phyloP scores from a whole-genome alignment of 371 early-diverging fungal species.

The Caulochytrium protostelioides region DNA sequence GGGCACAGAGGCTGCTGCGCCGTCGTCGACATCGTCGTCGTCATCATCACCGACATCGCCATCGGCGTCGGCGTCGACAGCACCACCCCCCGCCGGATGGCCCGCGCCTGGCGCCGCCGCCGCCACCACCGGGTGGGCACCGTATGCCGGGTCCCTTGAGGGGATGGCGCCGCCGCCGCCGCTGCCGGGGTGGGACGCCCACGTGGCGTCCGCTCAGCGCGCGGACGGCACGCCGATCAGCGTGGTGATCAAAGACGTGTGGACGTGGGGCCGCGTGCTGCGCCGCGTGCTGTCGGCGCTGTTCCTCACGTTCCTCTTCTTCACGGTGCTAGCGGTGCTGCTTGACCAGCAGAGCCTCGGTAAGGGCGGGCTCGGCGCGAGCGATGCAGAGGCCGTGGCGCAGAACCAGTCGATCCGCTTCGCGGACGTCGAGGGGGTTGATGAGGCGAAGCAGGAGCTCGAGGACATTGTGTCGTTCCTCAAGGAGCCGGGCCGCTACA shows the following conservation, averaged over 20 bases:
- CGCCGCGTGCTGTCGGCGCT: neutral
- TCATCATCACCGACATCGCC: neutral
- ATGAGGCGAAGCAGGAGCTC: conserved; percentile 89
- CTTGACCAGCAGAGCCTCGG: neutral
- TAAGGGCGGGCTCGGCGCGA: conserved; percentile 8
- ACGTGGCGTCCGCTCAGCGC: conserved; percentile 1
- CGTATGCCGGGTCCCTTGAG: no score
- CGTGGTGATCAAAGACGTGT: conserved; percentile 10
- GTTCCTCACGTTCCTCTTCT: neutral
- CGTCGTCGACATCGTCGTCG: conserved; percentile 1
- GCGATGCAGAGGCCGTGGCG: conserved; percentile 28
- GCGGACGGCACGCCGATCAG: conserved; percentile 20
- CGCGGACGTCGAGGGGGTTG: conserved; percentile 88
- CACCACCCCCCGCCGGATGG: no score
- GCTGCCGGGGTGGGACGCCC: no score
- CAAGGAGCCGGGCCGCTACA: conserved; percentile 72
- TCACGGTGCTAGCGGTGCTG: neutral
- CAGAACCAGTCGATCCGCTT: conserved; percentile 40
- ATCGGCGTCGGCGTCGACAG: no score
- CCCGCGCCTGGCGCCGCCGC: no score
- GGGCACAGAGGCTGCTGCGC: neutral
- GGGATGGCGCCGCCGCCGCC: no score
- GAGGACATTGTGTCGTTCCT: conserved; percentile 88
- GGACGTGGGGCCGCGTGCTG: neutral
- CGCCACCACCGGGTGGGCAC: no score